These are phyloP conservation scores for Penicillium goetzii DNA, from an alignment of 495 filamentous ascomycete species.

Conservation along the genomic window DNA sequence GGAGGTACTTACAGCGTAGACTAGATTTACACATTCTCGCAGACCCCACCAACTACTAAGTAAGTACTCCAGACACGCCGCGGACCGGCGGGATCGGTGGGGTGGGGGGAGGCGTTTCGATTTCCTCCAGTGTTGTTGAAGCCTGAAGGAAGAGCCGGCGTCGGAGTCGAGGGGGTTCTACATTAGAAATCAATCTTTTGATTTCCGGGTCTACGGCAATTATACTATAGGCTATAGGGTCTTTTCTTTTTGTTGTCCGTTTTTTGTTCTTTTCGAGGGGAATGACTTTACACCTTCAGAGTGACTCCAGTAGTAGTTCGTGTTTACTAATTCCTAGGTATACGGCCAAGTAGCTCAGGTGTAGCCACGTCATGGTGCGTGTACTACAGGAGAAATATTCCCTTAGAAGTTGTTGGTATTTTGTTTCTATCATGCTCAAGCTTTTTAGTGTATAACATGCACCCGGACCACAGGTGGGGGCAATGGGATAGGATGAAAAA, in stretches of 20 bases:
- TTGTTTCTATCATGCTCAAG: conserved; percentile 32
- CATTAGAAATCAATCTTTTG: conserved; percentile 2
- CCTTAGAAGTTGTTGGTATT: not conserved
- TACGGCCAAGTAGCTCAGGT: not conserved
- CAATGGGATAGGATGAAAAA: conserved; percentile 1
- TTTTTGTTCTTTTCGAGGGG: not conserved
- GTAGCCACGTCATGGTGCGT: too few relatives aligned
- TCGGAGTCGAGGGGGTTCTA: not conserved
- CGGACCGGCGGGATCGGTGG: not conserved
- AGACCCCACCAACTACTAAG: not conserved
- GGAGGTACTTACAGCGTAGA: not conserved
- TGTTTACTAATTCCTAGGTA: not conserved
- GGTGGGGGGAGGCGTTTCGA: not conserved
- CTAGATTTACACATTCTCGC: not conserved
- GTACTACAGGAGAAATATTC: not conserved
- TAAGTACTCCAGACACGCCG: not conserved
- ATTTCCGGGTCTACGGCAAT: not conserved
- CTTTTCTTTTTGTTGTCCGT: not conserved
- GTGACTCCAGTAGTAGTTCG: not conserved
- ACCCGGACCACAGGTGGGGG: not conserved
- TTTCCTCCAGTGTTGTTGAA: not conserved
- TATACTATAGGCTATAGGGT: not conserved
- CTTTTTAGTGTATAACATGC: conserved; percentile 24
- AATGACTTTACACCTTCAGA: not conserved
- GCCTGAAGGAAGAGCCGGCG: not conserved